Conservation (phyloP, 179 eudicot species). For the Actinidia chinensis region DNA sequence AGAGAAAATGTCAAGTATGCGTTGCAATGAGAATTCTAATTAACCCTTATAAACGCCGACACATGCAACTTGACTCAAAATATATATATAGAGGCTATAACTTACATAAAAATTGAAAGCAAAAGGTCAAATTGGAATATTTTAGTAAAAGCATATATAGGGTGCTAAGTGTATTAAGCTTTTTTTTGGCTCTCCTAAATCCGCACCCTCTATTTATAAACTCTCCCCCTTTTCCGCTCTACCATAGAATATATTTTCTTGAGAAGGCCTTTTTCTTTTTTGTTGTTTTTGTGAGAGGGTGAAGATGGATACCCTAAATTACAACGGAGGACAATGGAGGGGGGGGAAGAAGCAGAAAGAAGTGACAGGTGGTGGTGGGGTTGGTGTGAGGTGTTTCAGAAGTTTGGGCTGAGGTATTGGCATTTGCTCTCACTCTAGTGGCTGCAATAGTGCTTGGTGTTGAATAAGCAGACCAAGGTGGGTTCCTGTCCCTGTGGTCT, state of each 20-base stretch:
- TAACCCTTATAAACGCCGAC: too few species aligned
- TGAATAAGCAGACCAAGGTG: slow-evolving; percentile 48
- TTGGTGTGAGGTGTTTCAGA: slow-evolving; percentile 28
- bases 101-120: too few species aligned
- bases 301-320: neutral
- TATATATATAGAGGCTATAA: too few species aligned
- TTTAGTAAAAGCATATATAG: too few species aligned
- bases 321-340: neutral
- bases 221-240: neutral
- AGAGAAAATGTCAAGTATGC: too few species aligned
- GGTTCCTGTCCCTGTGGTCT: slow-evolving; percentile 40
- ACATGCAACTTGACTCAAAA: too few species aligned
- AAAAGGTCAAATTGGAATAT: too few species aligned
- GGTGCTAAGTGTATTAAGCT: too few species aligned
- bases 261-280: too few species aligned
- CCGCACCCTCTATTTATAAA: neutral
- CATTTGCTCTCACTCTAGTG: slow-evolving; percentile 36
- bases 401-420: slow-evolving; percentile 36
- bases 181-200: too few species aligned
- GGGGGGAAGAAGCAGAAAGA: neutral
- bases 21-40: too few species aligned
- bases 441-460: slow-evolving; percentile 61
- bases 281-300: neutral
- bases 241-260: neutral
- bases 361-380: too few species aligned